Percentiles rank a stretch among this genome's conserved stretches.
Evolutionary conservation across 257 asterid genomes (phyloP).

Genomic region (Handroanthus guayacan): DNA sequence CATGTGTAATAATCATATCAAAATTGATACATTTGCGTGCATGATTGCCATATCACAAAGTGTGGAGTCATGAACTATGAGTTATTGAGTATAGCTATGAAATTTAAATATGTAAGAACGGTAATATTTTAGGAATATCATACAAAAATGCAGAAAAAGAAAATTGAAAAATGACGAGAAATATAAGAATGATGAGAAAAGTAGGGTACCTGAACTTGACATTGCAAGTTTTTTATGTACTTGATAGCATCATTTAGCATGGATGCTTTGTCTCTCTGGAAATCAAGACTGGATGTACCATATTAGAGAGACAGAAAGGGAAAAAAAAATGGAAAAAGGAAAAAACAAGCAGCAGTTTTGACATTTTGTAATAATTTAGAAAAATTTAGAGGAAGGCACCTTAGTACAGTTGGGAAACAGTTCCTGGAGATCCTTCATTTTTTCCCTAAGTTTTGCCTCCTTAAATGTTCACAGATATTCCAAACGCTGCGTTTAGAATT

Average conservation of each 20-base stretch:
- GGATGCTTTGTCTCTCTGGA: slow-evolving; percentile 45
- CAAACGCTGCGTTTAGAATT: neutral
- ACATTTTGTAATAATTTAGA: neutral
- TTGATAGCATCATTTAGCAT: slow-evolving; percentile 49
- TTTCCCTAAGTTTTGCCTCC: slow-evolving; percentile 41
- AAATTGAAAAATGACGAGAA: no score
- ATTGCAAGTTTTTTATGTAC: slow-evolving; percentile 45
- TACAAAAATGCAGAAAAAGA: no score
- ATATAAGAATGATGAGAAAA: neutral
- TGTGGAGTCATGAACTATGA: no score
- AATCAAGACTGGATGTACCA: neutral
- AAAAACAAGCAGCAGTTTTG: neutral
- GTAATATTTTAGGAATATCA: no score
- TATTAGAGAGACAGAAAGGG: neutral
- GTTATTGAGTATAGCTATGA: no score
- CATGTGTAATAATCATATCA: no score
- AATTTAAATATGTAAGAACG: no score
- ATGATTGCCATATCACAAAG: no score
- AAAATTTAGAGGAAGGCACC: slow-evolving; percentile 7
- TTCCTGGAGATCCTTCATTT: slow-evolving; percentile 42
- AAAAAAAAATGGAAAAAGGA: no score
- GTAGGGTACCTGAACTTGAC: slow-evolving; percentile 35
- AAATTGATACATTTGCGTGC: no score
- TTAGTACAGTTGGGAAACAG: slow-evolving; percentile 47
- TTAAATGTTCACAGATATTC: slow-evolving; percentile 26